Conservation (phyloP, 2,329 filamentous ascomycete species). For the Aureobasidium leucospermi region DNA sequence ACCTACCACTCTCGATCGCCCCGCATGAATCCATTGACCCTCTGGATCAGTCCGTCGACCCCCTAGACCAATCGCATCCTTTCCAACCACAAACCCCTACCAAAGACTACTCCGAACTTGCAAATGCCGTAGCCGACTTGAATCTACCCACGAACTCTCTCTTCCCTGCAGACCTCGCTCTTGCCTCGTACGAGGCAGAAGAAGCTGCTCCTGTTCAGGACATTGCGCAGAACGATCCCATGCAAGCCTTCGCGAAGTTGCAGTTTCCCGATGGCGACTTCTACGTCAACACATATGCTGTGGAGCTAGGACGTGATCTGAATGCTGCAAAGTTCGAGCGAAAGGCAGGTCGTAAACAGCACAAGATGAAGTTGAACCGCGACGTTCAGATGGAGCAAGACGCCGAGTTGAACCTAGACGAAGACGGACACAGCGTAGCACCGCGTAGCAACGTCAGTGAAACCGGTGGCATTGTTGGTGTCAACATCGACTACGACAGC, state of each 20-base stretch:
- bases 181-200: constrained; percentile 16
- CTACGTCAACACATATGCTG: constrained; percentile 67
- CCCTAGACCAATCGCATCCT: constrained; percentile 1
- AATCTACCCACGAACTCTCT: constrained; percentile 3
- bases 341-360: constrained; percentile 10
- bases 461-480: constrained; percentile 23
- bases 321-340: constrained; percentile 37
- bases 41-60: not conserved
- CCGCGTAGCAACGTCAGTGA: constrained; percentile 22
- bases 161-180: constrained; percentile 13
- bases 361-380: constrained; percentile 13
- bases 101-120: constrained; percentile 13
- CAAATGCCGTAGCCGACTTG: constrained; percentile 5
- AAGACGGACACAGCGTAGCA: constrained; percentile 7
- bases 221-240: constrained; percentile 20
- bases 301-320: constrained; percentile 66
- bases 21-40: not conserved
- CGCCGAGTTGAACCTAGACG: constrained; percentile 4
- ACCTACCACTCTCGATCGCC: not conserved
- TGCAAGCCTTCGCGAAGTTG: constrained; percentile 58
- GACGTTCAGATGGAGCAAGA: constrained; percentile 19
- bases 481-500: constrained; percentile 15
- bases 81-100: not conserved
- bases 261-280: constrained; percentile 70
- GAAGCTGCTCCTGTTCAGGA: constrained; percentile 15